These are phyloP conservation scores for Phytophthora sp. DNA, from an alignment of 352 stramenopile species.

Conservation along the genomic window DNA sequence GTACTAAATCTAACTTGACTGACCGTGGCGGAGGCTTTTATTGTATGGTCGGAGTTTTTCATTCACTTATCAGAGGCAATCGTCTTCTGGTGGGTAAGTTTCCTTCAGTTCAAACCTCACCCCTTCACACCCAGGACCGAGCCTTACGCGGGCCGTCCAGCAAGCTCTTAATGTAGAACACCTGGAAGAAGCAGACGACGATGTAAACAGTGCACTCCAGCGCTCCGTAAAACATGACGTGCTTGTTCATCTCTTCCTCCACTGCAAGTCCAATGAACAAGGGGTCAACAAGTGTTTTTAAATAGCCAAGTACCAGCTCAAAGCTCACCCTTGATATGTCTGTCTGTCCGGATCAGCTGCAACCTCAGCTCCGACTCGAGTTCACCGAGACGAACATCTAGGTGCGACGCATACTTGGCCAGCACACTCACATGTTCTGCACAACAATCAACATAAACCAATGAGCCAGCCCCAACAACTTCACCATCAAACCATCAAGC, in stretches of 20 bases:
- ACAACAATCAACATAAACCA: too few species aligned
- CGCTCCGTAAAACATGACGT: constrained; percentile 72
- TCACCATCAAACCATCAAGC: background rate
- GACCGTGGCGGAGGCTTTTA: too few species aligned
- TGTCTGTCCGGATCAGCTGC: constrained; percentile 76
- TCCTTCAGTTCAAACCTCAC: too few species aligned
- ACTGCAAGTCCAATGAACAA: constrained; percentile 40
- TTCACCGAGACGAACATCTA: constrained; percentile 81
- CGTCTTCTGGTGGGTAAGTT: too few species aligned
- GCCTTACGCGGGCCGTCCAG: constrained; percentile 60
- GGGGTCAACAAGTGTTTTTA: background rate
- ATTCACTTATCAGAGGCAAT: too few species aligned
- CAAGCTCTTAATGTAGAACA: constrained; percentile 83
- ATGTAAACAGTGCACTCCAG: constrained; percentile 81
- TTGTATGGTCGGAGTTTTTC: too few species aligned
- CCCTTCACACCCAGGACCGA: constrained; percentile 58
- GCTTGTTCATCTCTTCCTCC: constrained; percentile 81
- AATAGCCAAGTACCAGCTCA: background rate
- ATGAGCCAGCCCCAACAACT: background rate
- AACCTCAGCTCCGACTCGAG: constrained; percentile 81
- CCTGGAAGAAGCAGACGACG: constrained; percentile 68
- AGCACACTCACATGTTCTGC: constrained; percentile 81
- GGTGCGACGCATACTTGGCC: constrained; percentile 82
- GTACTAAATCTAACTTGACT: constrained; percentile 30
- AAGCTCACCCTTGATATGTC: constrained; percentile 70